Evolutionary conservation across 2,329 filamentous ascomycete genomes (phyloP).

Genomic region (Meredithiella fracta): DNA sequence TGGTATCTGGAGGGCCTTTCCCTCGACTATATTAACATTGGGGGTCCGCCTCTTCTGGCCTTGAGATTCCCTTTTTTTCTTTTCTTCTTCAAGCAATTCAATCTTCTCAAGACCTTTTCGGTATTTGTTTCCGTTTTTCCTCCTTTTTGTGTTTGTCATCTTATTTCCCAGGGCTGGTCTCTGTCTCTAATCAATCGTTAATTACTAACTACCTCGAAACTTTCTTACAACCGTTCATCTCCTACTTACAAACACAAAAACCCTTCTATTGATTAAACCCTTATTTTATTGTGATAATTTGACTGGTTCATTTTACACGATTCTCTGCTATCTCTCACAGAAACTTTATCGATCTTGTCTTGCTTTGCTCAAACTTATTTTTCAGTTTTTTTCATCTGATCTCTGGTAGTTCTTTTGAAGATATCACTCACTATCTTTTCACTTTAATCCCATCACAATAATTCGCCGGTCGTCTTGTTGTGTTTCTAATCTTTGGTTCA

Average conservation of each 20-base stretch:
- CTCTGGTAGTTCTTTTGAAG: conserved; percentile 15
- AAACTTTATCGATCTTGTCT: conserved; percentile 12
- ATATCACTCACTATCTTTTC: not conserved
- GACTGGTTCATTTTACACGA: conserved; percentile 14
- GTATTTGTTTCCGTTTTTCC: conserved; percentile 28
- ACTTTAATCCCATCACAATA: conserved; percentile 15
- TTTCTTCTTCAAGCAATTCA: conserved; percentile 47
- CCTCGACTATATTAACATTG: not conserved
- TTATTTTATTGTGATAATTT: conserved; percentile 14
- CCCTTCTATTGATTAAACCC: conserved; percentile 15
- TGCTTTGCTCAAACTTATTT: conserved; percentile 6
- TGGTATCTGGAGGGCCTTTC: not conserved
- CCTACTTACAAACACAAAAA: conserved; percentile 16
- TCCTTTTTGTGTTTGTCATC: conserved; percentile 24
- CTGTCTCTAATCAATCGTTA: conserved; percentile 21
- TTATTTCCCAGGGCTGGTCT: conserved; percentile 37
- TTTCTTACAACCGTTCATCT: conserved; percentile 18
- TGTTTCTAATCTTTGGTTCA: conserved; percentile 15
- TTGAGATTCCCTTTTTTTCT: conserved; percentile 18
- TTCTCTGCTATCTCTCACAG: not conserved
- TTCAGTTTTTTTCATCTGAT: not conserved
- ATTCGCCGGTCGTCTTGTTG: conserved; percentile 19
- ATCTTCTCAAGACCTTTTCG: conserved; percentile 37
- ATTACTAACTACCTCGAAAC: conserved; percentile 11
- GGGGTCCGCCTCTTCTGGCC: not conserved